These are phyloP conservation scores for Symmetrospora coprosmae DNA, from an alignment of 768 basidiomycete genomes.

Conservation along the genomic window DNA sequence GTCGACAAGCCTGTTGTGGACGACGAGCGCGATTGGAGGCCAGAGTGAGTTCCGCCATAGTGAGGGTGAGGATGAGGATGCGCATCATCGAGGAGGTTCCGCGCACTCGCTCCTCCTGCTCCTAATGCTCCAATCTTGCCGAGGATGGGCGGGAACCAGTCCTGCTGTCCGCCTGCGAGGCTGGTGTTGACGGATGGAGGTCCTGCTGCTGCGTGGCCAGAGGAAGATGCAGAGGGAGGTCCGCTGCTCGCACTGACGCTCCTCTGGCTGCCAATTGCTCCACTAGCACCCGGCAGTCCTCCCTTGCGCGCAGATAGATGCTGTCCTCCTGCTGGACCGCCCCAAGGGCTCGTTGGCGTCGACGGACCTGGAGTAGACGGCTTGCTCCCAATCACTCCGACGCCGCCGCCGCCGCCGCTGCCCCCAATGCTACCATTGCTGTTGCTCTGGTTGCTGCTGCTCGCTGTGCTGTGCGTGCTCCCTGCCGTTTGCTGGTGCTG, in stretches of 20 bases:
- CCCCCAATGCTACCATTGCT: background rate
- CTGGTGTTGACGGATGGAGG: no score
- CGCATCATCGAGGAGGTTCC: background rate
- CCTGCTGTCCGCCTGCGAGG: no score
- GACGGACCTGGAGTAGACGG: background rate
- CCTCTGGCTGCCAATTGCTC: no score
- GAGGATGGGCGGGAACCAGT: slow-evolving; percentile 8
- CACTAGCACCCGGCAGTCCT: no score
- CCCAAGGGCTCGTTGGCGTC: background rate
- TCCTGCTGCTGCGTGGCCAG: no score
- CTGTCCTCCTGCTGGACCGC: background rate
- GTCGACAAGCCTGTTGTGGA: slow-evolving; percentile 7
- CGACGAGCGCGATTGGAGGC: background rate
- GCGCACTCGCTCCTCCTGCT: background rate
- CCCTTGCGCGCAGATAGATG: no score
- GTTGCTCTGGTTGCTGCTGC: no score
- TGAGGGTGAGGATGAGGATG: no score
- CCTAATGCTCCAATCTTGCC: background rate
- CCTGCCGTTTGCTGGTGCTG: background rate
- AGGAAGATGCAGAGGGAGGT: no score
- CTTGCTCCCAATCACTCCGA: background rate
- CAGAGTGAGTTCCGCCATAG: background rate
- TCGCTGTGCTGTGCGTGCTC: no score
- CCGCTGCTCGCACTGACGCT: no score
- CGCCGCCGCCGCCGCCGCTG: background rate